These are phyloP conservation scores for Podospora fimiseda DNA, from an alignment of 495 filamentous ascomycete species.

Conservation along the genomic window DNA sequence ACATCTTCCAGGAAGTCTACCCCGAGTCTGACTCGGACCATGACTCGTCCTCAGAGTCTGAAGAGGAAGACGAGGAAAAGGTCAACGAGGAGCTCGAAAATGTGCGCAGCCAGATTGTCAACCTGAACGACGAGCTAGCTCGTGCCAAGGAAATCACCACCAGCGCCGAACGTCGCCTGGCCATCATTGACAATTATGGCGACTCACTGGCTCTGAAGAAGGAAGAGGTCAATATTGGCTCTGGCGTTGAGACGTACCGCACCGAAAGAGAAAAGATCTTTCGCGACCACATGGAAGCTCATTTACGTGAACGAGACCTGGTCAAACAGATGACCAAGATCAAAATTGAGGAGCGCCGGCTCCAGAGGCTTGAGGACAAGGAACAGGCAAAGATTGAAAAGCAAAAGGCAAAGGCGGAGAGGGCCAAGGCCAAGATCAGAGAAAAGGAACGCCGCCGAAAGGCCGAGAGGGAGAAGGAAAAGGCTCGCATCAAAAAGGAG, in stretches of 20 bases:
- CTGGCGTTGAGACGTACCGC: constrained; percentile 39
- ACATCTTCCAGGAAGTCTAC: constrained; percentile 53
- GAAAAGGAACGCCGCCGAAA: constrained; percentile 36
- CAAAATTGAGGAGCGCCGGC: constrained; percentile 25
- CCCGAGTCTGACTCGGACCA: constrained; percentile 41
- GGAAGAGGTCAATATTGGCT: constrained; percentile 20
- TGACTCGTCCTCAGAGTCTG: constrained; percentile 26
- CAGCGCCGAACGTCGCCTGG: constrained; percentile 34
- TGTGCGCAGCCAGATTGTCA: constrained; percentile 21
- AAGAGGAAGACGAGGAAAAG: constrained; percentile 24
- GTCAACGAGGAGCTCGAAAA: constrained; percentile 21
- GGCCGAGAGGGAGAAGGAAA: constrained; percentile 42
- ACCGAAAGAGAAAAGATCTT: constrained; percentile 44
- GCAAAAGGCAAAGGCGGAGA: constrained; percentile 33
- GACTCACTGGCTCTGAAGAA: constrained; percentile 32
- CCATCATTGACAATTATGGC: constrained; percentile 41
- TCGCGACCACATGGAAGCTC: constrained; percentile 30
- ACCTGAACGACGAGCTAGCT: constrained; percentile 22
- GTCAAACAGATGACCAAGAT: constrained; percentile 32
- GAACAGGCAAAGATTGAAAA: constrained; percentile 26
- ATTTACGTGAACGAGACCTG: constrained; percentile 26
- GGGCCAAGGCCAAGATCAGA: constrained; percentile 32
- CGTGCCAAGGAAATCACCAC: constrained; percentile 27
- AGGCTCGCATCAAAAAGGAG: constrained; percentile 46
- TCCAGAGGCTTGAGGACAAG: constrained; percentile 23